These are phyloP conservation scores for Oryza officinalis DNA, from an alignment of 176 grass and related monocot species.

Conservation along the genomic window DNA sequence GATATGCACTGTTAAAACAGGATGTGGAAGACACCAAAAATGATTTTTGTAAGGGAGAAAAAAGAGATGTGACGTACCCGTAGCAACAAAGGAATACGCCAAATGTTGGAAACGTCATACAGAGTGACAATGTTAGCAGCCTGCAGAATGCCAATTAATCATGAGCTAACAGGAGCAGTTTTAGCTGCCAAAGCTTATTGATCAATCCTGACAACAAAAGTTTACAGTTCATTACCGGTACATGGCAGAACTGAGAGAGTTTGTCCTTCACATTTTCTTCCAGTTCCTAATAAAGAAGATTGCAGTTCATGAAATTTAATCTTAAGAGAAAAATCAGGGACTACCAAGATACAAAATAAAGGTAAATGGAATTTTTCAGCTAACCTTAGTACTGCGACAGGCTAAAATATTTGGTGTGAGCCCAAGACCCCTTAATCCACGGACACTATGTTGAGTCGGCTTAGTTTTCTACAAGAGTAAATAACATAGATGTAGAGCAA, in stretches of 20 bases:
- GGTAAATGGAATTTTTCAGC: background rate
- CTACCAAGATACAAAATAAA: background rate
- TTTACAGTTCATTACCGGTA: slow-evolving; percentile 55
- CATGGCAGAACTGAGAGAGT: slow-evolving; percentile 85
- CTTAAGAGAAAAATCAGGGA: slow-evolving; percentile 9
- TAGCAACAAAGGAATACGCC: slow-evolving; percentile 75
- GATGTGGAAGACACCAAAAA: background rate
- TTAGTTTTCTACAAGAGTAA: slow-evolving; percentile 71
- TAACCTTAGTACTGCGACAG: slow-evolving; percentile 75
- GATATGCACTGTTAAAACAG: background rate
- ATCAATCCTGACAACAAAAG: background rate
- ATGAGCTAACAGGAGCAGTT: slow-evolving; percentile 18
- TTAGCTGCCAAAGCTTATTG: background rate
- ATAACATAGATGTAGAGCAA: background rate
- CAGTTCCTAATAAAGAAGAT: slow-evolving; percentile 47
- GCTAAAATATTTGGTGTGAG: slow-evolving; percentile 80
- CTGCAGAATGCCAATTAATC: slow-evolving; percentile 44
- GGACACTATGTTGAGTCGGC: slow-evolving; percentile 84
- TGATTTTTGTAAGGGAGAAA: slow-evolving; percentile 14
- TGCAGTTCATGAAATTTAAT: slow-evolving; percentile 4
- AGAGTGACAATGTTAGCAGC: slow-evolving; percentile 65
- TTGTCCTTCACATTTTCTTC: slow-evolving; percentile 80
- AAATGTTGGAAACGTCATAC: slow-evolving; percentile 85
- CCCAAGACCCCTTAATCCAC: slow-evolving; percentile 75
- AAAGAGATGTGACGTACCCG: slow-evolving; percentile 47